phyloP scores from a whole-genome alignment of 2,329 filamentous ascomycete species.

The Knoxdaviesia capensis region DNA sequence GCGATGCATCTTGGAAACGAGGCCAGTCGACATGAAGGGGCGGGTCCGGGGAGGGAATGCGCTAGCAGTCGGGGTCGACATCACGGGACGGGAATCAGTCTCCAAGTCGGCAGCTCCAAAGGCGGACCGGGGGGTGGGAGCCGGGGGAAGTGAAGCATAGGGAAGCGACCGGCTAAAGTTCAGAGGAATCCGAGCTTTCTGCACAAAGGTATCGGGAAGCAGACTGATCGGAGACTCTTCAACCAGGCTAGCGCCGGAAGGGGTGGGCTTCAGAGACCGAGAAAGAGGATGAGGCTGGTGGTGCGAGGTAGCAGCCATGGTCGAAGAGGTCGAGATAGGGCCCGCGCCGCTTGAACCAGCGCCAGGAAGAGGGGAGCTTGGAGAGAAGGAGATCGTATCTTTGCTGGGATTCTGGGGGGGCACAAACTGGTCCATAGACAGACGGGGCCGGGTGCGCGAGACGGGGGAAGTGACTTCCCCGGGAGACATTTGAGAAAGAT shows the following conservation, averaged over 20 bases:
- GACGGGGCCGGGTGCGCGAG: constrained; percentile 44
- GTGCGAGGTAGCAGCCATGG: constrained; percentile 11
- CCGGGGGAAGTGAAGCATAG: background rate
- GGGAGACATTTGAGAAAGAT: constrained; percentile 15
- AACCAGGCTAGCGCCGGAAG: constrained; percentile 56
- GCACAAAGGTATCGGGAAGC: constrained; percentile 4
- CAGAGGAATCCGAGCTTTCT: constrained; percentile 17
- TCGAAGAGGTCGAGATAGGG: too few relatives aligned
- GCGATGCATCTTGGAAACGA: constrained; percentile 87
- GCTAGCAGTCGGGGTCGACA: background rate
- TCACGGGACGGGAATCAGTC: background rate
- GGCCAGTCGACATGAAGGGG: constrained; percentile 74
- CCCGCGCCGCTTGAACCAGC: constrained; percentile 15
- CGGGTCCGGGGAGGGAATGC: constrained; percentile 2
- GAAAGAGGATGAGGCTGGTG: constrained; percentile 64
- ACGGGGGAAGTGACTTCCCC: constrained; percentile 36
- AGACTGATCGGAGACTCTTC: constrained; percentile 37
- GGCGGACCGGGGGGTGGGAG: background rate
- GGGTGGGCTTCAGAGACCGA: constrained; percentile 69
- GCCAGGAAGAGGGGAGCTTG: constrained; percentile 28
- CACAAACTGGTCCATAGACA: constrained; percentile 62
- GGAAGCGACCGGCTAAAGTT: constrained; percentile 4
- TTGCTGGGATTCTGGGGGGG: constrained; percentile 25
- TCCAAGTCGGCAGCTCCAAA: background rate
- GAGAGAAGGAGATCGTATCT: constrained; percentile 30